Percentiles rank a stretch among this genome's conserved stretches.
These are phyloP conservation scores for Tausonia pullulans DNA, from an alignment of 1,284 basidiomycete genomes.

Conservation along the genomic window DNA sequence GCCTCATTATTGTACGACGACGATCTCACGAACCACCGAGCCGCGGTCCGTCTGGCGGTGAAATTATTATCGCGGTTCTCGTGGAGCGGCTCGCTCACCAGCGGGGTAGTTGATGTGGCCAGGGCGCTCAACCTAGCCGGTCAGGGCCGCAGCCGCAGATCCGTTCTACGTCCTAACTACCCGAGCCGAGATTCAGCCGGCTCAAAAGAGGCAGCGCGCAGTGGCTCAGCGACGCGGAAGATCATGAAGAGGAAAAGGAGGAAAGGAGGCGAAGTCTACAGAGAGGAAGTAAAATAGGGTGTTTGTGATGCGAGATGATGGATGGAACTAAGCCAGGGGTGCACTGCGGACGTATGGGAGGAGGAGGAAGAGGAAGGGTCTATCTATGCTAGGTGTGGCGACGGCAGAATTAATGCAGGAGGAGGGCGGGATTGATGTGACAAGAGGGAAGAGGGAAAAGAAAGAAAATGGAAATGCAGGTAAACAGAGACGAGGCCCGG, in stretches of 20 bases:
- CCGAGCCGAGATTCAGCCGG: too few species aligned
- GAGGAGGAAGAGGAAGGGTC: neutral
- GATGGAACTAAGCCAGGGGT: neutral
- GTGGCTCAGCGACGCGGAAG: constrained; percentile 61
- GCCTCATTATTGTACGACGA: too few species aligned
- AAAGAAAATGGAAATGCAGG: neutral
- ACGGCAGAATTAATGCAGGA: neutral
- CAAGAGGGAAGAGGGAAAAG: neutral
- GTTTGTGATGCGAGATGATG: neutral
- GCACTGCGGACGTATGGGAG: neutral
- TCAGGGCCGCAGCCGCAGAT: too few species aligned
- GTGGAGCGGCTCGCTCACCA: too few species aligned
- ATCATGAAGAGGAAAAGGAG: constrained; percentile 63
- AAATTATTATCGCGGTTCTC: too few species aligned
- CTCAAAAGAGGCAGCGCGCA: constrained; percentile 60
- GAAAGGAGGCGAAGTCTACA: constrained; percentile 31
- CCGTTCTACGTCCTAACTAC: too few species aligned
- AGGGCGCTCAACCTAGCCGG: too few species aligned
- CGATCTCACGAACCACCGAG: too few species aligned
- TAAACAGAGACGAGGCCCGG: neutral
- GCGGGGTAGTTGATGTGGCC: too few species aligned
- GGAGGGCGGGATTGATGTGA: neutral
- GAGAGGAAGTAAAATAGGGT: neutral
- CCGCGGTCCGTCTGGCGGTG: too few species aligned
- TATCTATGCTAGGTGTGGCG: neutral